phyloP scores from a whole-genome alignment of 495 filamentous ascomycete genomes.

The Articulospora tetracladia region DNA sequence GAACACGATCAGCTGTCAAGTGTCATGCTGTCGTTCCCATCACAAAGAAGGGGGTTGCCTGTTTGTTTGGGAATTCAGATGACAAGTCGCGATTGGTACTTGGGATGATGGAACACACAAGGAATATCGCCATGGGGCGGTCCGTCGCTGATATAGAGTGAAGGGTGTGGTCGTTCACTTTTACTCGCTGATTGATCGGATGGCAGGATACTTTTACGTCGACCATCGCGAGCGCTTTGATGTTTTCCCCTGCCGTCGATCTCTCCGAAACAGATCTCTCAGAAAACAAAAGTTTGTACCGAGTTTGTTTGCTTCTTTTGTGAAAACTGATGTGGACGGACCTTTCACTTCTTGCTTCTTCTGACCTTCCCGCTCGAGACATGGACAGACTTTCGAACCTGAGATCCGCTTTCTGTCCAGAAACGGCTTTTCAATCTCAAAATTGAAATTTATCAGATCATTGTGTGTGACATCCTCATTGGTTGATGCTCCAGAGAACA shows the following conservation, averaged over 20 bases:
- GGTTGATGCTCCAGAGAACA: too few relatives aligned
- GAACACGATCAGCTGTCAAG: background rate
- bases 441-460: too few relatives aligned
- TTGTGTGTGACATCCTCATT: too few relatives aligned
- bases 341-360: background rate
- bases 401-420: background rate
- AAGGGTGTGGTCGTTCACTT: background rate
- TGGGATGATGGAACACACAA: background rate
- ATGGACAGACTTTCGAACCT: background rate
- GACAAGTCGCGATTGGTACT: background rate
- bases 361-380: background rate
- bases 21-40: background rate
- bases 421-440: too few relatives aligned
- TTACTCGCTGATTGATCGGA: background rate
- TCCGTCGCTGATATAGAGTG: background rate
- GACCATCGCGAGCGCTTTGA: background rate
- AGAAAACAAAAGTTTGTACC: background rate
- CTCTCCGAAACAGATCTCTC: background rate
- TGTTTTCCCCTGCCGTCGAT: background rate
- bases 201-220: background rate
- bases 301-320: background rate
- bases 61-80: background rate
- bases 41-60: background rate
- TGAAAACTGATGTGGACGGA: background rate
- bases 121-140: background rate